Base-by-base conservation (phyloP, 805 yeast genomes). In the Saccharomycopsis amapae region DNA sequence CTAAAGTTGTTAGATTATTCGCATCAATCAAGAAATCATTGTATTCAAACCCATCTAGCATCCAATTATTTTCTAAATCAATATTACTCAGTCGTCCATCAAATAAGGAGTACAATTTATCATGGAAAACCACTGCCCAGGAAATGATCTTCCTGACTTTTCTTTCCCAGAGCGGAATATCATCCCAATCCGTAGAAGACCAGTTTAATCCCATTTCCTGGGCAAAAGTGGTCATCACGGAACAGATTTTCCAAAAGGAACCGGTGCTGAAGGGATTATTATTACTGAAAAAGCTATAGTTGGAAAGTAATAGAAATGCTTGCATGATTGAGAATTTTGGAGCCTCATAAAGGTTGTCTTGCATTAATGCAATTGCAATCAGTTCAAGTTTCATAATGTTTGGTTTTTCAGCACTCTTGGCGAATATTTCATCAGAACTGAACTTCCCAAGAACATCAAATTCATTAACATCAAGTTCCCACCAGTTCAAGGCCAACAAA, bases 261-360 rank as follows among this genome's bases (percentile, higher is more conserved):
- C 34, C 34, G 4, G 39, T 25, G 15, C 33, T 43, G 31, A 42
- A 48, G 9, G 53, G 48, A 24, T 42, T 45, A 17, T 35, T 38
- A 23, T 26, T 32, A 30, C 25, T 28, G 9, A 28, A 34, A 22
- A 49, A 51, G 32, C 48, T 51, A 44, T 62, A 60, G 35, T 61
- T 56, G 30, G 59, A 37, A 22, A 69, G 49, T 23, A 69, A 52
- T 23, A 69, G 50, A 3, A 69, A 62, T 0, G 68, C 69, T 52
- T 69, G 74, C 17, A 68, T 58, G 1, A 65, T 63, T 3, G 69
- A 61, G 23, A 65, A 55, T 26, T 66, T 59, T 2, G 65, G 56
- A 7, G 54, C 33, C 38, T 57, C 57, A 17, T 53, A 53, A 19
- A 58, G 32, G 31, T 55, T 54, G 25, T 60, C 63, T 10, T 57